Base-by-base conservation (phyloP, 768 basidiomycete genomes). In the Lactarius pseudohatsudake region DNA sequence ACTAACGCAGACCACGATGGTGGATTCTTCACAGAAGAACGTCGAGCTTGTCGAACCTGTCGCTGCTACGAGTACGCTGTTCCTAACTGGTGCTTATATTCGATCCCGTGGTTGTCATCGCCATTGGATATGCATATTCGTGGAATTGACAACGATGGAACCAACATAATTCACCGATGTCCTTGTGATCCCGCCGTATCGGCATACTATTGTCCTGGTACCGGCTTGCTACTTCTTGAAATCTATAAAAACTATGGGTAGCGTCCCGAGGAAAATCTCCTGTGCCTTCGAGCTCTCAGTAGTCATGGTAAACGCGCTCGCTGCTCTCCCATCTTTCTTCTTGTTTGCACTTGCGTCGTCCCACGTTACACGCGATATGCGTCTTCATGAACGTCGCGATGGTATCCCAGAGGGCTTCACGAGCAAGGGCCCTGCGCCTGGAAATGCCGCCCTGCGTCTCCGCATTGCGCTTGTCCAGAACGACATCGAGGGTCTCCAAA, bases 401-500 rank as follows among this genome's bases (percentile, higher is more conserved):
- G 43, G 13, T 8, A 7, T 62, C 10, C 65, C 60, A 10, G 32
- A 53, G 2, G 65, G 65, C 22, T 66, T 66, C 32, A 38, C 43
- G 26, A 26, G n/a, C 34, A 60, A 66, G 2, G 55, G 60, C 11
- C 65, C 65, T 66, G 45, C 30, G 15, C 16, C 54, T 30, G 30
- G 30, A 30, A 30, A 30, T 30, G 4, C 30, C 30, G 60, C 6
- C 65, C 65, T 66, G 45, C 30, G 15, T 10, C 54, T 62, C 38
- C 65, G 65, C 30, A 30, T 53, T 22, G 60, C 59, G 9, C 65
- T 66, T 7, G 36, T 22, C 28, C 55, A 62, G 32, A 62, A 20
- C 6, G 18, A 57, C 18, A 45, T 57, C 32, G 28, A 30, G 9
- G 60, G 65, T 30, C 43, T 62, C 11, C 47, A 66, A 43, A 60